Evolutionary conservation across 2,329 filamentous ascomycete genomes (phyloP).

Genomic region (Aspergillus jensenii): DNA sequence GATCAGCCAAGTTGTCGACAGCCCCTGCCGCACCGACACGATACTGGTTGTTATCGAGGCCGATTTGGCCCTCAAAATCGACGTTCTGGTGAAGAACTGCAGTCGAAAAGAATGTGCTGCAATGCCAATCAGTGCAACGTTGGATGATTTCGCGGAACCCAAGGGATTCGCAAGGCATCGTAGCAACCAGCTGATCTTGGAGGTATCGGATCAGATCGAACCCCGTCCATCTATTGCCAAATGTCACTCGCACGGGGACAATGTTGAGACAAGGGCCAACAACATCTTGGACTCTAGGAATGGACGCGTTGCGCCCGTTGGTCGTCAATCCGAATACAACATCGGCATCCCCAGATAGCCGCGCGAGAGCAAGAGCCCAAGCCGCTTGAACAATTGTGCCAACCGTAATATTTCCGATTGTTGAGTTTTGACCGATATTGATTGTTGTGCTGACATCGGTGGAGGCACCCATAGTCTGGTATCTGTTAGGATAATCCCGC

Average conservation of each 20-base stretch:
- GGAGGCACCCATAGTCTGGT: conserved; percentile 36
- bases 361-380: conserved; percentile 64
- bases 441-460: conserved; percentile 40
- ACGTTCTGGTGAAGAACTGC: conserved; percentile 43
- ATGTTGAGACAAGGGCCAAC: conserved; percentile 69
- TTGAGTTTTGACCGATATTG: conserved; percentile 40
- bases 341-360: conserved; percentile 53
- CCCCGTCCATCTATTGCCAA: conserved; percentile 53
- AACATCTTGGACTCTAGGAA: conserved; percentile 56
- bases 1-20: conserved; percentile 41
- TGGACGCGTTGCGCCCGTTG: conserved; percentile 59
- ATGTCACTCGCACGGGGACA: conserved; percentile 61
- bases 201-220: conserved; percentile 54
- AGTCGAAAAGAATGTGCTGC: conserved; percentile 44
- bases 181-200: conserved; percentile 59
- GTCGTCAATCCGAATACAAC: conserved; percentile 67
- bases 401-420: conserved; percentile 57
- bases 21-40: conserved; percentile 39
- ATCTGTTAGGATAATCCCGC: conserved; percentile 33
- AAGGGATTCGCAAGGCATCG: conserved; percentile 56
- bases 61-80: conserved; percentile 36
- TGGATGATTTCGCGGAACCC: conserved; percentile 56
- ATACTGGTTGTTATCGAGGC: conserved; percentile 41
- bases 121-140: conserved; percentile 44
- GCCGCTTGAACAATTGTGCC: conserved; percentile 66